Conservation (phyloP, 257 asterid species). For the Echites panduratus region DNA sequence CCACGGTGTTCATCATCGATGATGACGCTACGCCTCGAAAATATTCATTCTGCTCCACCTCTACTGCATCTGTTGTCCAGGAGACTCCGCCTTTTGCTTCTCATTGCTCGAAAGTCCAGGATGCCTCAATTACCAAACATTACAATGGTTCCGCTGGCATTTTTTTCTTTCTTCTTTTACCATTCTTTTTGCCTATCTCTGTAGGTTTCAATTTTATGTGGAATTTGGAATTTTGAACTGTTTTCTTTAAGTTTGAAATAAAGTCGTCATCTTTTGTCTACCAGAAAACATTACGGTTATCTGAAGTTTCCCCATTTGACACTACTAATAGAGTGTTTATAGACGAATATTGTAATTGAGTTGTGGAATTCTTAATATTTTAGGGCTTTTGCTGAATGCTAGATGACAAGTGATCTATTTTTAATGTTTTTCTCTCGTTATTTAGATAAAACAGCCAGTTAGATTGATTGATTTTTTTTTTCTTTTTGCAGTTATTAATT, state of each 20-base stretch:
- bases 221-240: background rate
- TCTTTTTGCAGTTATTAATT: conserved; percentile 24
- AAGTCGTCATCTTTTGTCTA: background rate
- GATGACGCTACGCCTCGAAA: conserved; percentile 58
- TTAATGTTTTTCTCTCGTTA: too few relatives aligned
- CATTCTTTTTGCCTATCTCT: background rate
- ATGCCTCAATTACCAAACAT: conserved; percentile 35
- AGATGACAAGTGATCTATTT: background rate
- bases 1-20: conserved; percentile 52
- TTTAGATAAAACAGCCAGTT: background rate
- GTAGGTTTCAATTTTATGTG: background rate
- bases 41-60: conserved; percentile 12
- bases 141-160: conserved; percentile 35
- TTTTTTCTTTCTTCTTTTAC: background rate
- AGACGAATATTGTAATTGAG: background rate
- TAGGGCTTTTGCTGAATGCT: background rate
- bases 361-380: background rate
- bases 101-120: conserved; percentile 12
- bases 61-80: conserved; percentile 36
- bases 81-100: conserved; percentile 67
- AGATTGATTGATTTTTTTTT: background rate
- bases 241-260: background rate
- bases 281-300: background rate
- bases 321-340: background rate
- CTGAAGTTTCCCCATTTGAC: background rate